Evolutionary conservation across 441 rosid species (phyloP), one percentile per base, ranked within the genome.

Genomic region (Erodium texanum): DNA sequence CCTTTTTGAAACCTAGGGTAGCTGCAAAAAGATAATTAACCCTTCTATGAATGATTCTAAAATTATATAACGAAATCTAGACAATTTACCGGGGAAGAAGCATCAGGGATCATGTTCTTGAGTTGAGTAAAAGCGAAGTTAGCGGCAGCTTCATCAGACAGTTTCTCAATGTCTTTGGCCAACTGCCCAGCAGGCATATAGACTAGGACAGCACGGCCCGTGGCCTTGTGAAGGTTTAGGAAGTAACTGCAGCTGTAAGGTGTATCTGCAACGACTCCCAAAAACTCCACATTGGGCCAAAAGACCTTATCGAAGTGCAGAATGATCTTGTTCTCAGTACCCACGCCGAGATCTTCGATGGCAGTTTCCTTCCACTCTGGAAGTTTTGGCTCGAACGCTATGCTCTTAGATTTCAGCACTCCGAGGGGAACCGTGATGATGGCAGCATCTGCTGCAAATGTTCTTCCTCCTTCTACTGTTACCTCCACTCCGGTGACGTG

Each of bases 101-200:
- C 98, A 73, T 85, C 89, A 12, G 98, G 98, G 77, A 94, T 92
- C 79, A 94, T 94, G 77, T 83, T 89, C 88, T 83, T 84, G 64
- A 91, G 92, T 74, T 94, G 90, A 45, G 62, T 62, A 63, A 92
- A 89, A 34, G 99, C 99, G 80, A 94, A 88, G 68, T 82, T 76
- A 45, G 87, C 96, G 73, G 97, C 97, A 67, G 89, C 84, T 82
- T 89, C 96, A 71, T 92, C 99, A 73, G 97, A 81, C 92, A 85
- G 89, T 76, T 87, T 92, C 82, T 92, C 99, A 3, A 92, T 87
- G 83, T 94, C 99, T 70, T 78, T 87, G 56, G 99, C 99, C 52
- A 94, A 85, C 89, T 87, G 92, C 78, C 99, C 98, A 14, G 97
- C 96, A 14, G 99, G 97, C 98, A 92, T 92, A 75, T 94, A 92